Base-by-base conservation (phyloP, 2,329 filamentous ascomycete genomes). In the Capronia epimyces region DNA sequence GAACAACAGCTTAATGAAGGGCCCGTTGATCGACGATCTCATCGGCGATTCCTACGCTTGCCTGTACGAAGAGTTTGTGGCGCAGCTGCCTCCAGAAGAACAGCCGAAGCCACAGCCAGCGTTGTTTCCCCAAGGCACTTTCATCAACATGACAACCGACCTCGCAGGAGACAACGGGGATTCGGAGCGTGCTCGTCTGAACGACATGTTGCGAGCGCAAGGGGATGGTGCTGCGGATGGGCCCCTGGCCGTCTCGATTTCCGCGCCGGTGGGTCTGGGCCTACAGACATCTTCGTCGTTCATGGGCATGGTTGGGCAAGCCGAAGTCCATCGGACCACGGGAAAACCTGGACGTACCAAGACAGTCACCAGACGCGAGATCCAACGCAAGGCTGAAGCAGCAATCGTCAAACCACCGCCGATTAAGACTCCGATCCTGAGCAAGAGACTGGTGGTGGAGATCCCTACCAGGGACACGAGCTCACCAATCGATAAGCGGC, bases 1-100 rank as follows among this genome's bases (percentile, higher is more conserved):
- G 39, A 98, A 98, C 64, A 84, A 84, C 34, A 86, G 84, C 41
- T 76, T 95, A 6, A 93, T 94, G 79, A 96, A 95, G 68, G 80
- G 85, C 0, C 80, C 82, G 0, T 77, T 84, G 8, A 91, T 97
- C 39, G 93, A 98, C 62, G 93, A 98, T 63, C 77, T 97, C n/a
- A 86, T 96, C 58, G 86, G 84, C 18, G 93, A 98, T 68, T 83
- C 87, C 43, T 98, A 95, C 67, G 86, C 87, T 1, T 77, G 82
- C 43, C 74, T 95, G 13, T 93, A 88, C 64, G 75, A 78, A 15
- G 79, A 84, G 24, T 71, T 89, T 43, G 81, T 81, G 60, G 78
- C 53, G 61, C 65, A 47, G 58, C 57, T 61, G 39, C 63, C 57
- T 21, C 52, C 58, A 24, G 60, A 59, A 37, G 60, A 48, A 31